Evolutionary conservation across 164 flowering plant species (phyloP).

Genomic region (Nelumbo lutea): DNA sequence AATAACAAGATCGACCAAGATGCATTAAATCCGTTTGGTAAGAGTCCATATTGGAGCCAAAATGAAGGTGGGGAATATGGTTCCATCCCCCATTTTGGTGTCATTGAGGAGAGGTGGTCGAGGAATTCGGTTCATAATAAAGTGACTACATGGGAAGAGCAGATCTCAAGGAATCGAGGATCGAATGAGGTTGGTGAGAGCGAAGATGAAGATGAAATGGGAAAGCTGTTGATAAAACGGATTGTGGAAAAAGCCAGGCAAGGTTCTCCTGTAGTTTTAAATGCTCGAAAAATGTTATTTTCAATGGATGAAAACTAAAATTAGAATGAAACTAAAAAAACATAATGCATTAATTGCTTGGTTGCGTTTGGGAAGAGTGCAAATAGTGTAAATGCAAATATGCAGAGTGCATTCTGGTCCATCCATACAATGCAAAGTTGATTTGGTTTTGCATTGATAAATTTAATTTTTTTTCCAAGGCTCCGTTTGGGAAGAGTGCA

Average conservation of each 20-base stretch:
- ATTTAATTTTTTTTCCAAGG: no score
- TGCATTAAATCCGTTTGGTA: not conserved
- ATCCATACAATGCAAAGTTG: no score
- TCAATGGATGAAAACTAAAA: conserved; percentile 30
- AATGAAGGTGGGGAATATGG: not conserved
- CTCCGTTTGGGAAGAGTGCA: no score
- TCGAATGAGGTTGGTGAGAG: not conserved
- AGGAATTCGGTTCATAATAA: conserved; percentile 2
- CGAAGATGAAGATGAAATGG: conserved; percentile 27
- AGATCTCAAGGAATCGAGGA: not conserved
- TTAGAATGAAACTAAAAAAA: conserved; percentile 1
- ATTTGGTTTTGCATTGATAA: no score
- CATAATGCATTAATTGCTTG: no score
- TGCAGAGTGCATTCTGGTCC: no score
- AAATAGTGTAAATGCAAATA: no score
- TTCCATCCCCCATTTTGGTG: not conserved
- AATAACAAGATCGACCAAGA: not conserved
- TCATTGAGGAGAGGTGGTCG: not conserved
- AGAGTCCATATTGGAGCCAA: not conserved
- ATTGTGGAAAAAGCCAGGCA: conserved; percentile 60
- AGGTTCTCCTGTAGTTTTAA: conserved; percentile 53
- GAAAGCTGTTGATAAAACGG: conserved; percentile 47
- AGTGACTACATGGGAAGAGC: conserved; percentile 9
- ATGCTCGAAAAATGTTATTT: conserved; percentile 44
- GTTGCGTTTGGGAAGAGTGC: no score